These are phyloP conservation scores for Fusarium poae DNA, from an alignment of 2,329 filamentous ascomycete genomes.

Conservation along the genomic window DNA sequence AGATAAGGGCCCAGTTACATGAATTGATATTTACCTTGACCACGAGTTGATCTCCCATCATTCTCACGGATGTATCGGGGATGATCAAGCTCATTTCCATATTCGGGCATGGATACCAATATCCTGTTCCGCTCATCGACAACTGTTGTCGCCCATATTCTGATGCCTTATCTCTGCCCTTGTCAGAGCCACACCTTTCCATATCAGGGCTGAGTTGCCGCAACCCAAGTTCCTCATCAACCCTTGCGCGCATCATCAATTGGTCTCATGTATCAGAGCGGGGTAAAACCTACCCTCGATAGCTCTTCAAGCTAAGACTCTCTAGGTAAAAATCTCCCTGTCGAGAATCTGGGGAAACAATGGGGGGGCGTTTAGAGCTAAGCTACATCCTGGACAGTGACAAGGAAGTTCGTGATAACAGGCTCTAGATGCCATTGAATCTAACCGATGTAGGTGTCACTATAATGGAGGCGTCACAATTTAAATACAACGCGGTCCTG, in stretches of 20 bases:
- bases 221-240: not conserved
- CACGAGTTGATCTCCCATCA: not conserved
- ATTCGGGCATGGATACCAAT: conserved; percentile 1
- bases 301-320: conserved; percentile 24
- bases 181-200: conserved; percentile 24
- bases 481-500: conserved; percentile 31
- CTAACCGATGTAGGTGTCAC: not conserved
- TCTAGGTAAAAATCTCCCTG: conserved; percentile 40
- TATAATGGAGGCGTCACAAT: conserved; percentile 16
- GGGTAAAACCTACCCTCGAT: conserved; percentile 15
- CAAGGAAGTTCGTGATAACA: conserved; percentile 24
- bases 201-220: conserved; percentile 38
- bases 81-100: conserved; percentile 13
- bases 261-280: conserved; percentile 16
- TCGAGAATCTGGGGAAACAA: conserved; percentile 32
- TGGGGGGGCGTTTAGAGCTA: conserved; percentile 2
- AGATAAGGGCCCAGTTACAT: conserved; percentile 1
- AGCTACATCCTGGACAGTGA: not conserved
- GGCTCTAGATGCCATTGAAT: not conserved
- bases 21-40: not conserved
- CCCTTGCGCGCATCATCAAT: conserved; percentile 15
- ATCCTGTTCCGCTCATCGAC: conserved; percentile 1
- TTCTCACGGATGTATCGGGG: not conserved
- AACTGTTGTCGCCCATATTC: not conserved
- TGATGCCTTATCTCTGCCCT: conserved; percentile 27